Conservation (phyloP, 148 eudicot genomes). For the Dysphania ambrosioides region DNA sequence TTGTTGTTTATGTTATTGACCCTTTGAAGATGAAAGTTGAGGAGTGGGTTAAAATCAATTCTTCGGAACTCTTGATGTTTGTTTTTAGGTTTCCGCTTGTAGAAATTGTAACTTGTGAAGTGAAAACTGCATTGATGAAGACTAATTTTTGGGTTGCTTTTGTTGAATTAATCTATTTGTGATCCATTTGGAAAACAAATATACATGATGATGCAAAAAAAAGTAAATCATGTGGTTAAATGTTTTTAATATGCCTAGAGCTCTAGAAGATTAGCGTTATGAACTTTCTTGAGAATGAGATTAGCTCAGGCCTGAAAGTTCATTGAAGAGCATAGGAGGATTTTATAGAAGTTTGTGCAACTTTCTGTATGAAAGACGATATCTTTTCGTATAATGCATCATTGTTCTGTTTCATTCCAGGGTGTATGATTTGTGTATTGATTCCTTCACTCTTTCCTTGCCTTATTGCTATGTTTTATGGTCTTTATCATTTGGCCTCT, state of each 20-base stretch:
- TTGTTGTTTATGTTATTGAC: not conserved
- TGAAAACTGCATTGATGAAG: not conserved
- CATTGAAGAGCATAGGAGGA: not conserved
- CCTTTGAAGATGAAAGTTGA: not conserved
- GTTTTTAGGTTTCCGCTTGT: not conserved
- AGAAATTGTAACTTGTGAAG: not conserved
- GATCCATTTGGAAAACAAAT: not conserved
- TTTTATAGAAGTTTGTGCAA: not conserved
- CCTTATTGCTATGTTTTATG: conserved; percentile 34
- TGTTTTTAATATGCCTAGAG: not conserved
- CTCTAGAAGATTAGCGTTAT: no score
- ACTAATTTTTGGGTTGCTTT: not conserved
- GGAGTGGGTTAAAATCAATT: not conserved
- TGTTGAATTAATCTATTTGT: not conserved
- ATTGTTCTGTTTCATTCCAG: not conserved
- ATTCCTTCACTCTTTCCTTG: conserved; percentile 34
- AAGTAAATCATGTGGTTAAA: not conserved
- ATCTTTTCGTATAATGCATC: not conserved
- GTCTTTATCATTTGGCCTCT: conserved; percentile 45
- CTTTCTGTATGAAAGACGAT: not conserved
- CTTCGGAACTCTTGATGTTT: no score
- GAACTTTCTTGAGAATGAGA: not conserved
- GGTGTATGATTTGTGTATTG: conserved; percentile 20
- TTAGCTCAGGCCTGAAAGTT: not conserved
- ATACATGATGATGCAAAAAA: not conserved